phyloP scores from a whole-genome alignment of 441 rosid genomes.

The Gossypium armourianum region DNA sequence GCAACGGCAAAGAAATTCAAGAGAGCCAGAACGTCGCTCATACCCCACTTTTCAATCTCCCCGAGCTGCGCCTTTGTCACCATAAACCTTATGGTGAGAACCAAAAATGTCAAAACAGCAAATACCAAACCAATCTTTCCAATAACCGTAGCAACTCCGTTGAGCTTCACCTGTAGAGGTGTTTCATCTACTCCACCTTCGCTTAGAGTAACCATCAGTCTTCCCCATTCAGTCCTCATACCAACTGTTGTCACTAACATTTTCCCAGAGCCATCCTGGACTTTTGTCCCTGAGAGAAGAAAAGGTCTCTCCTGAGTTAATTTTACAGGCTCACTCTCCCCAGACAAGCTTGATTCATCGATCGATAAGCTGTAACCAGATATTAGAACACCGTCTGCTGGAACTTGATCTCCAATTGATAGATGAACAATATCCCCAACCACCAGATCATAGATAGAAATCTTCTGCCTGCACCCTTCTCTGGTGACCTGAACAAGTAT shows the following conservation, averaged over 20 bases:
- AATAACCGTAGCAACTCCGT: constrained; percentile 45
- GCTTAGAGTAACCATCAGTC: constrained; percentile 38
- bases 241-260: constrained; percentile 41
- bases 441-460: constrained; percentile 37
- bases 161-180: constrained; percentile 44
- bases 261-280: constrained; percentile 40
- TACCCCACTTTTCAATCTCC: constrained; percentile 31
- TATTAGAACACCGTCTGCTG: constrained; percentile 38
- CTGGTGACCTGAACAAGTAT: constrained; percentile 36
- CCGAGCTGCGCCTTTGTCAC: constrained; percentile 27
- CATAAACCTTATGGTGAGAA: constrained; percentile 28
- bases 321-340: constrained; percentile 37
- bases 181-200: constrained; percentile 45
- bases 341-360: constrained; percentile 45
- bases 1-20: constrained; percentile 39
- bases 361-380: constrained; percentile 33
- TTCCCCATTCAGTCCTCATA: constrained; percentile 49
- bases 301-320: constrained; percentile 28
- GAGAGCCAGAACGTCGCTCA: constrained; percentile 30
- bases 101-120: constrained; percentile 36
- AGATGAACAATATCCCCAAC: constrained; percentile 42
- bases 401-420: constrained; percentile 37
- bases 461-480: constrained; percentile 32
- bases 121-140: constrained; percentile 42
- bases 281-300: constrained; percentile 40